Conservation (phyloP, 768 basidiomycete genomes). For the Hypholoma sublateritium region DNA sequence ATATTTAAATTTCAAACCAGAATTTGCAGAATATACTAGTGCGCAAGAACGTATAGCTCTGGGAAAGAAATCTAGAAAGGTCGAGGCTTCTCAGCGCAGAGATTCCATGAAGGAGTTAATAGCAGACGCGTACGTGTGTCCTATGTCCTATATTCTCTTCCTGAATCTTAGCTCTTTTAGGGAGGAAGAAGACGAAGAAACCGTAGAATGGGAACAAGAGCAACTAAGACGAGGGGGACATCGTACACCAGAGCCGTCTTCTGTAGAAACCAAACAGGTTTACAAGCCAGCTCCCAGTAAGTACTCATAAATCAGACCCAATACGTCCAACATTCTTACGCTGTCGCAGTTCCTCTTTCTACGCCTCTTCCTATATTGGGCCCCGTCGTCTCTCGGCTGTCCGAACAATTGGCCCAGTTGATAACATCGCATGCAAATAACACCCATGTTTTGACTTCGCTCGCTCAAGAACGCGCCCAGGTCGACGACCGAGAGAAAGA, state of each 20-base stretch:
- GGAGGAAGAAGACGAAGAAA: conserved; percentile 83
- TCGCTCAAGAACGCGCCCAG: conserved; percentile 63
- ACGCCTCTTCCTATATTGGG: conserved; percentile 65
- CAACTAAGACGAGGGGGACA: conserved; percentile 78
- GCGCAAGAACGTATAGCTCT: conserved; percentile 85
- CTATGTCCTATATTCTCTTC: not conserved
- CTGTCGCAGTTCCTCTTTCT: conserved; percentile 58
- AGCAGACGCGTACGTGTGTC: conserved; percentile 64
- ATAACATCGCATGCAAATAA: conserved; percentile 69
- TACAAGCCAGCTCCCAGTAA: conserved; percentile 77
- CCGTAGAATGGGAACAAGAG: conserved; percentile 81
- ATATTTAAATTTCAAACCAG: conserved; percentile 43
- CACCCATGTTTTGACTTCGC: conserved; percentile 50
- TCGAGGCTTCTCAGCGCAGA: conserved; percentile 64
- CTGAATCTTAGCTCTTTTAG: conserved; percentile 30
- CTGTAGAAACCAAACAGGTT: conserved; percentile 45
- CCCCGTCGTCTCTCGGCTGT: conserved; percentile 59
- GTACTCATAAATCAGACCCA: conserved; percentile 14
- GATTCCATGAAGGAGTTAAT: conserved; percentile 81
- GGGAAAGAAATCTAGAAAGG: conserved; percentile 78
- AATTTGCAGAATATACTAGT: conserved; percentile 85
- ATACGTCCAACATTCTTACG: conserved; percentile 8
- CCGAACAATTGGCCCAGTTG: conserved; percentile 56
- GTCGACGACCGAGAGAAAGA: conserved; percentile 69
- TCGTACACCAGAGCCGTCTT: conserved; percentile 34